Percentiles rank a stretch among this genome's conserved stretches.
These are phyloP conservation scores for Puccinia horiana DNA, from an alignment of 1,284 basidiomycete species.

Conservation along the genomic window DNA sequence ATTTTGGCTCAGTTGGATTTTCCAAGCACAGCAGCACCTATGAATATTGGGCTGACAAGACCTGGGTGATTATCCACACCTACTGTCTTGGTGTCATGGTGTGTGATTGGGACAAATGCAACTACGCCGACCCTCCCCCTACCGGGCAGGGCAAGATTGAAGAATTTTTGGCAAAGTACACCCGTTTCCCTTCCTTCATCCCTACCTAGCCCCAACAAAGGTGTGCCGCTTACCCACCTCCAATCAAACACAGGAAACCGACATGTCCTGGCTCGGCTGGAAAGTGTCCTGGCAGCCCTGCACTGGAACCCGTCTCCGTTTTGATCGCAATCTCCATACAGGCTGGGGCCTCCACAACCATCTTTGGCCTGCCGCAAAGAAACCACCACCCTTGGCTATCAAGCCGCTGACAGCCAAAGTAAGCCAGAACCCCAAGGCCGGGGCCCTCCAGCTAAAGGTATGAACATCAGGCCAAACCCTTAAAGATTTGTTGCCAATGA, in stretches of 20 bases:
- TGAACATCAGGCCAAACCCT: too few relatives aligned
- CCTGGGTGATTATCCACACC: too few relatives aligned
- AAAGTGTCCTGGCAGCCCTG: background rate
- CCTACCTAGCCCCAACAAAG: too few relatives aligned
- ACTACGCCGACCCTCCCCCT: too few relatives aligned
- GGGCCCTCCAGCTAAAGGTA: background rate
- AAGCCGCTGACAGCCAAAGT: background rate
- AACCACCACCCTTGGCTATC: background rate
- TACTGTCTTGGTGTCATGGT: too few relatives aligned
- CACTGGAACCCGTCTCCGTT: background rate
- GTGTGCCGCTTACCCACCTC: too few relatives aligned
- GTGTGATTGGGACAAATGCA: background rate
- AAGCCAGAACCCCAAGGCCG: background rate
- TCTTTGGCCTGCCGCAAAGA: background rate
- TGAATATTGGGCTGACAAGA: background rate
- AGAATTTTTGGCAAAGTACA: too few relatives aligned
- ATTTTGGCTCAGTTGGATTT: background rate
- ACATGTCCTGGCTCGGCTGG: background rate
- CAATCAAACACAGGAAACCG: too few relatives aligned
- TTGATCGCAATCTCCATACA: background rate
- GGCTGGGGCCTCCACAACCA: slow-evolving; percentile 14
- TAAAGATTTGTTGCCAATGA: too few relatives aligned
- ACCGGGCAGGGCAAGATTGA: background rate
- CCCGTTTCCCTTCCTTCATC: too few relatives aligned
- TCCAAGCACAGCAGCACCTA: background rate